Base-by-base conservation (phyloP, 176 grass and related monocot genomes). In the Bolboschoenus planiculmis region DNA sequence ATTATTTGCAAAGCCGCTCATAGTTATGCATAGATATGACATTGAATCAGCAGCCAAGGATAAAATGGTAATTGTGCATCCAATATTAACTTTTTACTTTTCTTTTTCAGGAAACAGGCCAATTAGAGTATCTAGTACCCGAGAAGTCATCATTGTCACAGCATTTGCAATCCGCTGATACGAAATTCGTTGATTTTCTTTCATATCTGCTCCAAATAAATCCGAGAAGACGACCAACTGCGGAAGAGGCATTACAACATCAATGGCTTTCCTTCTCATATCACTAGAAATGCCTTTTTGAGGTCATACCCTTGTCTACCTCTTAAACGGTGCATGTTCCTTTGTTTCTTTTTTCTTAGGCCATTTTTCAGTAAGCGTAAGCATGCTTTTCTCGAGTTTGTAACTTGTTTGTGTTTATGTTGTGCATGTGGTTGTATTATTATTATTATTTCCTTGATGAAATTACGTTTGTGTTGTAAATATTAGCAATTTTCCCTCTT, bases 171-270 rank as follows among this genome's bases (percentile, higher is more conserved):
- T 87, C 82, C 42, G 81, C 87, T 30, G 92, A 98, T 86, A 50
- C 87, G 4, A 78, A 85, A 81, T 98, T 98, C 86, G 36, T 89
- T n/a, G 86, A 98, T 93, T 98, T 98, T 81, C 67, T 98, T 54
- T 93, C 89, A 15, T 95, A 85, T 81, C 77, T 98, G 66, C 76
- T 98, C 79, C 89, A 98, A 93, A 93, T 93, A 90, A 98, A 98
- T 78, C 96, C 96, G 21, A 95, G 75, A 29, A 89, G 85, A 58
- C 90, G 96, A 56, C 92, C 96, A 42, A 95, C 91, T 71, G 92
- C 96, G 15, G 89, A 80, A 20, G 92, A 98, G 88, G 92, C 96
- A 3, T 68, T 98, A 39, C 81, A 85, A 20, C 96, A 95, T 88
- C 89, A 79, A 63, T 98, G 96, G 92, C 79, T 98, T 91, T 93